A percentile compares a stretch with the other conserved stretches of the same genome.
These are phyloP conservation scores for Simplicillium aogashimaense DNA, from an alignment of 2,329 filamentous ascomycete genomes.

Conservation along the genomic window DNA sequence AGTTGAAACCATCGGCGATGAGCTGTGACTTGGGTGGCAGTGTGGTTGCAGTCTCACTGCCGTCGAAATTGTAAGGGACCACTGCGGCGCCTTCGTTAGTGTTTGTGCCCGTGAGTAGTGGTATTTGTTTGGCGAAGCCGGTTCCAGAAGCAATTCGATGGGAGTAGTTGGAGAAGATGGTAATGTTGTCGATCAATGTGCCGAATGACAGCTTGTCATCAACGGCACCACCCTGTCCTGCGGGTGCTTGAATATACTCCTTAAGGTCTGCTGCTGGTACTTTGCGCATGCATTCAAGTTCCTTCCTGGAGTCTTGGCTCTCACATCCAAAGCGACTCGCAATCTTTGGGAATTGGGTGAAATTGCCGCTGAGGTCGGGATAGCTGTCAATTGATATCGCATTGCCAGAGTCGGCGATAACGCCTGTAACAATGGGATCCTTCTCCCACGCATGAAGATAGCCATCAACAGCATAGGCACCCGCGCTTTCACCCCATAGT, in stretches of 20 bases:
- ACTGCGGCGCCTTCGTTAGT: constrained; percentile 5
- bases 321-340: background rate
- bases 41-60: constrained; percentile 1
- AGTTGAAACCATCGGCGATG: background rate
- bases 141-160: constrained; percentile 2
- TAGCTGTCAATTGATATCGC: constrained; percentile 1
- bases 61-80: constrained; percentile 1
- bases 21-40: background rate
- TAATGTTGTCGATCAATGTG: constrained; percentile 3
- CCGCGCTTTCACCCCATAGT: constrained; percentile 38
- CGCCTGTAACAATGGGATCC: constrained; percentile 3
- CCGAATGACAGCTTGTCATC: constrained; percentile 3
- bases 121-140: constrained; percentile 2
- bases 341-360: constrained; percentile 2
- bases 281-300: constrained; percentile 1
- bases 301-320: background rate
- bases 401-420: constrained; percentile 5
- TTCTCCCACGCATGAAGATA: constrained; percentile 5
- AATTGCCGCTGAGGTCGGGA: background rate
- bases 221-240: background rate
- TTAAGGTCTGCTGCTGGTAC: background rate
- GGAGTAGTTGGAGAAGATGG: constrained; percentile 3
- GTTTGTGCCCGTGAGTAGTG: constrained; percentile 4
- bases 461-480: constrained; percentile 13
- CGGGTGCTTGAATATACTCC: constrained; percentile 2